Conservation (phyloP, 2,329 filamentous ascomycete species). For the Epichloe brachyelytri region DNA sequence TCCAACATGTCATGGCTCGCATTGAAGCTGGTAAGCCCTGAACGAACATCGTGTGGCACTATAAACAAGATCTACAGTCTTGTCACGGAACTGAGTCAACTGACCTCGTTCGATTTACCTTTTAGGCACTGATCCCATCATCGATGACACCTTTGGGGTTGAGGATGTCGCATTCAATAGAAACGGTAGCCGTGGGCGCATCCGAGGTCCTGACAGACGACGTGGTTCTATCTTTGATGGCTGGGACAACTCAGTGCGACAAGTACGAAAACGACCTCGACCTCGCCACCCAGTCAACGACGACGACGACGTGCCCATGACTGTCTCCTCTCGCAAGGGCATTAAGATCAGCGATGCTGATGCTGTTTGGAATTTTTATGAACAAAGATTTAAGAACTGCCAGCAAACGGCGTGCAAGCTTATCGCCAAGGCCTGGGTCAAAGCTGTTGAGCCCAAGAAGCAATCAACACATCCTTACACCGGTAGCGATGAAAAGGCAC, state of each 20-base stretch:
- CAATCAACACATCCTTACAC: conserved; percentile 64
- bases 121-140: conserved; percentile 19
- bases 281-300: conserved; percentile 25
- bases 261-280: conserved; percentile 17
- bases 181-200: conserved; percentile 13
- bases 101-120: too few species aligned
- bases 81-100: neutral
- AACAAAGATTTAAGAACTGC: conserved; percentile 48
- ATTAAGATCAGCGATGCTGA: conserved; percentile 41
- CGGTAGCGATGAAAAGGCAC: conserved; percentile 45
- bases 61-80: neutral
- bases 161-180: conserved; percentile 15
- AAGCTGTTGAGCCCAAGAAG: conserved; percentile 63
- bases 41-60: neutral
- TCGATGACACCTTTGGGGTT: conserved; percentile 20
- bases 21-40: conserved; percentile 24
- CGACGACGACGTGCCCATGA: conserved; percentile 28
- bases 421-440: conserved; percentile 65
- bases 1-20: conserved; percentile 25
- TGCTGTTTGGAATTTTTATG: conserved; percentile 47
- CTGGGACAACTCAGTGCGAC: conserved; percentile 18
- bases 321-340: conserved; percentile 26
- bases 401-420: conserved; percentile 62
- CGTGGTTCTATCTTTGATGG: conserved; percentile 20
- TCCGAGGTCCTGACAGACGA: conserved; percentile 17